These are phyloP conservation scores for Microbotryomycetes sp. DNA, from an alignment of 1,284 basidiomycete species.

Conservation along the genomic window DNA sequence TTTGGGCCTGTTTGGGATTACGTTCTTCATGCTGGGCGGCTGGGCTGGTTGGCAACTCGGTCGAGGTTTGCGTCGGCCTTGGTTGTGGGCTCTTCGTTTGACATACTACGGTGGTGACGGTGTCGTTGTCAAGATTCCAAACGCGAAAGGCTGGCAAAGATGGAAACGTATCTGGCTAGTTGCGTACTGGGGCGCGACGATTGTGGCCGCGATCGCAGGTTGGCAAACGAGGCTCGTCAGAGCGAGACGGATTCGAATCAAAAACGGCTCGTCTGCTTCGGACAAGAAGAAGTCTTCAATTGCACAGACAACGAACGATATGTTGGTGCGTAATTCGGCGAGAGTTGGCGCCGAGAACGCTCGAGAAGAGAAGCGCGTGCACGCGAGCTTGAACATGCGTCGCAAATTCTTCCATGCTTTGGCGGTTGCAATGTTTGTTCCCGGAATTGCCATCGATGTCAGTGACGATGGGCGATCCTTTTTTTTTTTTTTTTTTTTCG, in stretches of 20 bases:
- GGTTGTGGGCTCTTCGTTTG: slow-evolving; percentile 70
- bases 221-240: slow-evolving; percentile 84
- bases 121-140: slow-evolving; percentile 25
- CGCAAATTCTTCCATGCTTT: slow-evolving; percentile 96
- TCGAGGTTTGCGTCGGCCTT: slow-evolving; percentile 54
- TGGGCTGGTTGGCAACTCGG: slow-evolving; percentile 88
- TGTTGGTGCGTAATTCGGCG: not conserved
- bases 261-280: not conserved
- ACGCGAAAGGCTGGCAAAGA: slow-evolving; percentile 30
- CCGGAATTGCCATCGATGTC: slow-evolving; percentile 85
- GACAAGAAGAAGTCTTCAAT: slow-evolving; percentile 10
- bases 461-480: no score
- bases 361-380: slow-evolving; percentile 30
- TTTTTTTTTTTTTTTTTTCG: slow-evolving; percentile 6
- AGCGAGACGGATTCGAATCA: slow-evolving; percentile 53
- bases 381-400: slow-evolving; percentile 78
- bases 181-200: slow-evolving; percentile 75
- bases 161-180: slow-evolving; percentile 80
- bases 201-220: slow-evolving; percentile 74
- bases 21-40: slow-evolving; percentile 77
- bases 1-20: slow-evolving; percentile 63
- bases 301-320: not conserved
- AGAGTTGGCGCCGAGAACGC: slow-evolving; percentile 27
- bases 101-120: slow-evolving; percentile 56
- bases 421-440: slow-evolving; percentile 91